A percentile compares a stretch with the other conserved stretches of the same genome.
Conservation (phyloP, 768 basidiomycete genomes). For the Termitomyces bulborhizus region DNA sequence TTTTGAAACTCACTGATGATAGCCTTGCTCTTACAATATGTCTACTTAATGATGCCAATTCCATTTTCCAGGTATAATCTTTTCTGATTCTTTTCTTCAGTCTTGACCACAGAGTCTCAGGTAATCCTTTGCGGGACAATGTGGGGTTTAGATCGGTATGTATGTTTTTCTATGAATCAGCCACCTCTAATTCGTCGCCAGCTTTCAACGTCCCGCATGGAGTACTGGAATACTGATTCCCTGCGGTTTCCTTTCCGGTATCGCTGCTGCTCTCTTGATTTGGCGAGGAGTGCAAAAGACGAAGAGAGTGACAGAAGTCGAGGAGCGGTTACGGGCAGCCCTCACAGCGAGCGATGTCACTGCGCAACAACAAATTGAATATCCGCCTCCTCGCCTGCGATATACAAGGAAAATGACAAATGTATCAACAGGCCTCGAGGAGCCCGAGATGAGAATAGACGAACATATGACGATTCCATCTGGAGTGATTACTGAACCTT, state of each 20-base stretch:
- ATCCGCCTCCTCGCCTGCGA: slow-evolving; percentile 1
- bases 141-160: slow-evolving; percentile 72
- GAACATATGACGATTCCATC: slow-evolving; percentile 34
- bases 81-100: neutral
- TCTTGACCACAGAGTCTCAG: slow-evolving; percentile 20
- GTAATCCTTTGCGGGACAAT: slow-evolving; percentile 67
- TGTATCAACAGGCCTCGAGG: slow-evolving; percentile 9
- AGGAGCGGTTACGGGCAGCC: slow-evolving; percentile 48
- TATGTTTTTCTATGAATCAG: neutral
- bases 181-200: slow-evolving; percentile 13
- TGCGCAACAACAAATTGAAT: neutral
- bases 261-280: slow-evolving; percentile 65
- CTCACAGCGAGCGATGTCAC: slow-evolving; percentile 17
- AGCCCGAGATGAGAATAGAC: slow-evolving; percentile 24
- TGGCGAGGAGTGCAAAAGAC: slow-evolving; percentile 69
- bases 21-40: slow-evolving; percentile 72
- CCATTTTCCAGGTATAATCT: slow-evolving; percentile 61
- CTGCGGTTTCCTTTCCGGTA: slow-evolving; percentile 69
- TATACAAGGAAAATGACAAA: slow-evolving; percentile 1
- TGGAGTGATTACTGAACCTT: slow-evolving; percentile 13
- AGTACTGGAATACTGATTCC: slow-evolving; percentile 67
- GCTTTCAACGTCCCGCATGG: slow-evolving; percentile 65
- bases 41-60: slow-evolving; percentile 68
- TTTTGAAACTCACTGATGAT: slow-evolving; percentile 2
- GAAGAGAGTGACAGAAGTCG: slow-evolving; percentile 60